Evolutionary conservation across 2,329 filamentous ascomycete genomes (phyloP).

Genomic region (Cladosporium sp.): DNA sequence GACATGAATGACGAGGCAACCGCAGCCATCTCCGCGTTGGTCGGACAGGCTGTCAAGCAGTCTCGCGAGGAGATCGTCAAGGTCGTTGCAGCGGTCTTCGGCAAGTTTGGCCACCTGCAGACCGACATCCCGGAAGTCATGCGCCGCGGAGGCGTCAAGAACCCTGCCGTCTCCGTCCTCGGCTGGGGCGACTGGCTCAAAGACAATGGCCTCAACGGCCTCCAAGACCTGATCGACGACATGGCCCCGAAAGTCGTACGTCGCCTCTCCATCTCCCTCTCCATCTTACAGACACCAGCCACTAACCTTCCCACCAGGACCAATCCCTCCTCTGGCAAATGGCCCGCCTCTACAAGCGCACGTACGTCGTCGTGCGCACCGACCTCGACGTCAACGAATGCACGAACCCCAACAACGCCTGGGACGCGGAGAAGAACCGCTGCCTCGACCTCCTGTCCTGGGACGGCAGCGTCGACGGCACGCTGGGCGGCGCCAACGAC

Average conservation of each 20-base stretch:
- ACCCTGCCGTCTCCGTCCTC: background rate
- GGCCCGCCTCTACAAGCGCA: constrained; percentile 2
- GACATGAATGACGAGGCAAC: background rate
- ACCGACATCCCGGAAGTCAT: background rate
- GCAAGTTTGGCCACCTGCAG: background rate
- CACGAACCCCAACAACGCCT: background rate
- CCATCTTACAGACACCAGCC: background rate
- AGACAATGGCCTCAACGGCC: background rate
- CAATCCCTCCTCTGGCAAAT: constrained; percentile 9
- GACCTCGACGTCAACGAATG: background rate
- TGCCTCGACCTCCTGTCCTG: constrained; percentile 1
- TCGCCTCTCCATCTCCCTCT: background rate
- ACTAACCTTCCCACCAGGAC: background rate
- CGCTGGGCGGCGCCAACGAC: constrained; percentile 4
- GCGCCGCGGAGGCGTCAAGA: background rate
- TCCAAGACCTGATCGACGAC: background rate
- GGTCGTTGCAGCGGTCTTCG: background rate
- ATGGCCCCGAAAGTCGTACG: background rate
- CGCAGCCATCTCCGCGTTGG: background rate
- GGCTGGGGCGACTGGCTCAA: constrained; percentile 4
- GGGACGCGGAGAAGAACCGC: background rate
- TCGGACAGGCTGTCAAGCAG: background rate
- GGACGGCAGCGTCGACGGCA: background rate
- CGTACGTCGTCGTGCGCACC: constrained; percentile 1
- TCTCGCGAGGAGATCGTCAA: background rate